These are phyloP conservation scores for Onygenales sp. DNA, from an alignment of 2,329 filamentous ascomycete genomes.

Conservation along the genomic window DNA sequence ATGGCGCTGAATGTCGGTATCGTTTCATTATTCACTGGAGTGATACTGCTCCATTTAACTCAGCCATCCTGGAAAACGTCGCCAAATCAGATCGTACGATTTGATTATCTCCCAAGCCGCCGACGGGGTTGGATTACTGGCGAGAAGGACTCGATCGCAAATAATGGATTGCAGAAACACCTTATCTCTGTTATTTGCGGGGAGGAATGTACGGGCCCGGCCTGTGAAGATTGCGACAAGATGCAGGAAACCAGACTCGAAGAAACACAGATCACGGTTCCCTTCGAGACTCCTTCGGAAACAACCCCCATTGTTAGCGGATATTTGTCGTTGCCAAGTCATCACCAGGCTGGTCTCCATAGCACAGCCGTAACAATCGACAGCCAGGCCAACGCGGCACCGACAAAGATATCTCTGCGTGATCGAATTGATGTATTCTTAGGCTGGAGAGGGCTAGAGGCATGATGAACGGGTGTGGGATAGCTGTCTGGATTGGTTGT, in stretches of 20 bases:
- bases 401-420: neutral
- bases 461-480: neutral
- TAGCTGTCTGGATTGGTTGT: neutral
- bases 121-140: neutral
- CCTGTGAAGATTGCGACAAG: neutral
- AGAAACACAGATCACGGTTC: neutral
- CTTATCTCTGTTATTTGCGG: neutral
- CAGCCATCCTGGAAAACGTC: no score
- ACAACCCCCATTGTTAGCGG: no score
- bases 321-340: no score
- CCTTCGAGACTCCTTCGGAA: no score
- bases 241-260: neutral
- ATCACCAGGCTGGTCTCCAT: neutral
- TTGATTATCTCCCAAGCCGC: neutral
- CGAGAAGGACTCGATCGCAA: neutral
- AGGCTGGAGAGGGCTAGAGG: slow-evolving; percentile 1
- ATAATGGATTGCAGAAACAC: neutral
- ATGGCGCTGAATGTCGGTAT: no score
- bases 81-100: neutral
- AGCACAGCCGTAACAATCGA: neutral
- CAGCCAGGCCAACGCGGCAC: neutral
- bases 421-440: slow-evolving; percentile 2
- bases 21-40: no score
- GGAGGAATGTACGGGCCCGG: neutral
- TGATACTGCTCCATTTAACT: no score